Conservation (phyloP, 2,329 filamentous ascomycete genomes). For the Microcera coccophila region DNA sequence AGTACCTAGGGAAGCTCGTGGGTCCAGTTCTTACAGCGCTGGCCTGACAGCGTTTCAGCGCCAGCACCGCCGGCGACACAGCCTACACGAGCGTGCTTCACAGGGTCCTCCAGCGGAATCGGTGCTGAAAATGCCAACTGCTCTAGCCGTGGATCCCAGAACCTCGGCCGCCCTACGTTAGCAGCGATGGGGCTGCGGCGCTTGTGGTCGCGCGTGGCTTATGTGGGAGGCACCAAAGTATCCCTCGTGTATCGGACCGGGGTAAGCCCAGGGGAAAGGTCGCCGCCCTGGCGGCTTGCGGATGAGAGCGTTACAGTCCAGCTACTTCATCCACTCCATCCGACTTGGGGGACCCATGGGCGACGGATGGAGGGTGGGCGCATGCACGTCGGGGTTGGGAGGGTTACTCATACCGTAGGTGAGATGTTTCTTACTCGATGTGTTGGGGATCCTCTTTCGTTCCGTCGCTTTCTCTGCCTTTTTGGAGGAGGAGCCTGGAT, state of each 20-base stretch:
- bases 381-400: conserved; percentile 22
- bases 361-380: conserved; percentile 19
- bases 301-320: conserved; percentile 10
- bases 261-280: conserved; percentile 1
- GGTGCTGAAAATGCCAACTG: neutral
- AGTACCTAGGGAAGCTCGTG: neutral
- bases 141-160: conserved; percentile 3
- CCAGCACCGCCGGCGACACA: neutral
- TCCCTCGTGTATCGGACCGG: conserved; percentile 6
- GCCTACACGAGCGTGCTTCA: neutral
- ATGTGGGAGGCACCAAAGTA: conserved; percentile 12
- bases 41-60: neutral
- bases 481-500: too few species aligned
- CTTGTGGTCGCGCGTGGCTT: conserved; percentile 20
- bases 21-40: neutral
- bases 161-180: conserved; percentile 12
- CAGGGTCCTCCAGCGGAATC: neutral
- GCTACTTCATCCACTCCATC: conserved; percentile 9
- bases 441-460: too few species aligned
- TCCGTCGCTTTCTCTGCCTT: too few species aligned
- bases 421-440: too few species aligned
- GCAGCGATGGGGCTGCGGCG: conserved; percentile 22
- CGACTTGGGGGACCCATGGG: conserved; percentile 2
- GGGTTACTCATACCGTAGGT: too few species aligned
- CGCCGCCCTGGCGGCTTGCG: conserved; percentile 3